Base-by-base conservation (phyloP, 1,284 basidiomycete species). In the Mycocalia duriaeana region DNA sequence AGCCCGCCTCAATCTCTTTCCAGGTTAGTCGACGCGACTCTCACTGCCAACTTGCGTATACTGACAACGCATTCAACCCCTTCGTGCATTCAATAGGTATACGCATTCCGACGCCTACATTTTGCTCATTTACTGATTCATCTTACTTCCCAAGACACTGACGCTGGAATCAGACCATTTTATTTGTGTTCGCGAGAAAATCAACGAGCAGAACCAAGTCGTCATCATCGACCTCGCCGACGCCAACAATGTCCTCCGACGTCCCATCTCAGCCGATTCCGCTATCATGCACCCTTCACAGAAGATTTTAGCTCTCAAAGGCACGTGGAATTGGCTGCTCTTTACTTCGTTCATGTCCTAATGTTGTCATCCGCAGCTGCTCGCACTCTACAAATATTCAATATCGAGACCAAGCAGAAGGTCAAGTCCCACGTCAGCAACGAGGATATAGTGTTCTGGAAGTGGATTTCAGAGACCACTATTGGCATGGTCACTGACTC, bases 371-470 rank as follows among this genome's bases (percentile, higher is more conserved):
- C 51, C 20, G 22, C 64, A 93, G 95, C 96, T 58, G 88, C 82
- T 54, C 85, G 92, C 45, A 97, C 95, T 60, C 80, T 99, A 31
- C 96, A 99, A 71, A 85, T 99, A 54, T 99, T 99, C 78, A 97
- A 99, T 70, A 93, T 99, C 56, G 94, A 91, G 62, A 91, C 85
- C 41, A 99, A 97, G 76, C 85, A 88, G 64, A 99, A 99, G 73
- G 90, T 99, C 67, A 97, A 97, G 65, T 93, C 94, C 20, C 94
- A 99, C 66, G 75, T 87, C 50, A 94, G 89, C 76, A 88, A 85
- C 64, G 94, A 98, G 66, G 96, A 99, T 61, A 82, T 99, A 51
- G 85, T 91, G 36, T 99, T 97, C 72, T 99, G 96, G 96, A 97
- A 95, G 65, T 99, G 96, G 96, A 85, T 98, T 50, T 90, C 84